Percentiles rank a stretch among this genome's conserved stretches.
Conservation (phyloP, 176 grass and related monocot genomes). For the Bolboschoenus planiculmis region DNA sequence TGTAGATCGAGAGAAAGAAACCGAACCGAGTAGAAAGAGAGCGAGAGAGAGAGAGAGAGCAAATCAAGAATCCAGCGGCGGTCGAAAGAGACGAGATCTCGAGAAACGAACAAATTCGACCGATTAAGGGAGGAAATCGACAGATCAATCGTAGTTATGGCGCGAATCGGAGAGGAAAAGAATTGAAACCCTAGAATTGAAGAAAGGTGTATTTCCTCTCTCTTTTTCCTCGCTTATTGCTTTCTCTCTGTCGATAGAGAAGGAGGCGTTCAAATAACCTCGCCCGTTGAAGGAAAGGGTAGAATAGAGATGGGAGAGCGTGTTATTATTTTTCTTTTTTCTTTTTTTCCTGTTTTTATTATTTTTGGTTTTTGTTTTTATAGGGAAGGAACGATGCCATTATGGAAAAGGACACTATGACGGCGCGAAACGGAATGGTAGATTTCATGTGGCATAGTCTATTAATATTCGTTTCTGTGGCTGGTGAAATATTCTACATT, state of each 20-base stretch:
- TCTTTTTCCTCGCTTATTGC: constrained; percentile 21
- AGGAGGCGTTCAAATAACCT: constrained; percentile 72
- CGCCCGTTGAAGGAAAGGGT: constrained; percentile 74
- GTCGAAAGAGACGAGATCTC: constrained; percentile 16
- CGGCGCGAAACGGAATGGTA: constrained; percentile 21
- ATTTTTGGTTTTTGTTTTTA: constrained; percentile 3
- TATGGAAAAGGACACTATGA: constrained; percentile 30
- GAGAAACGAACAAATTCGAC: background rate
- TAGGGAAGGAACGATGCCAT: constrained; percentile 28
- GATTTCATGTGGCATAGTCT: background rate
- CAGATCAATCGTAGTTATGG: constrained; percentile 29
- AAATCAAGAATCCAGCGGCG: constrained; percentile 14
- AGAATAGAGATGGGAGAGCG: constrained; percentile 9
- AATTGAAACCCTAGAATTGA: constrained; percentile 73
- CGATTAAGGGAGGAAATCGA: constrained; percentile 11
- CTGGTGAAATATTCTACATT: background rate
- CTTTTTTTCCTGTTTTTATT: background rate
- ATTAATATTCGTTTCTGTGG: background rate
- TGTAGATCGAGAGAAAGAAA: constrained; percentile 39
- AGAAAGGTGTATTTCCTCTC: constrained; percentile 35
- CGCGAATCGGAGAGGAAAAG: constrained; percentile 31
- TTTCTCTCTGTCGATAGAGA: constrained; percentile 22
- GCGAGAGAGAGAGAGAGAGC: constrained; percentile 23
- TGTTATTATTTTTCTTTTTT: background rate
- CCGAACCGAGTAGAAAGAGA: constrained; percentile 18